A percentile compares a stretch with the other conserved stretches of the same genome.
These are phyloP conservation scores for Mycena venus DNA, from an alignment of 768 basidiomycete species.

Conservation along the genomic window DNA sequence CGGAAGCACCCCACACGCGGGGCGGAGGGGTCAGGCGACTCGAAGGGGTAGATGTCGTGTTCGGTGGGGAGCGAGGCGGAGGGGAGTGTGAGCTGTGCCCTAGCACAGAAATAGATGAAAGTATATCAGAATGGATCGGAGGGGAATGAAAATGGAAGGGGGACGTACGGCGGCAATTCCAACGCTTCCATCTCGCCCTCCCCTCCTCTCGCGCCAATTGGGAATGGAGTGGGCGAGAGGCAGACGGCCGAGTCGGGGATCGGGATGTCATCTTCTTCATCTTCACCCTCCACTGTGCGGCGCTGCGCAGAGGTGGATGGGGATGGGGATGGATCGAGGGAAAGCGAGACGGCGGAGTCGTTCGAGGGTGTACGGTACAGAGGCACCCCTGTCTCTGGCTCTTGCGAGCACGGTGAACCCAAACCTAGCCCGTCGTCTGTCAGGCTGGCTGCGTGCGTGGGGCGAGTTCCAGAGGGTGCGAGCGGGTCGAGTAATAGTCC, in stretches of 20 bases:
- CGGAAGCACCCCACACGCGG: background rate
- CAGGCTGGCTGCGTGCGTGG: background rate
- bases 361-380: background rate
- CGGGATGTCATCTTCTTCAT: background rate
- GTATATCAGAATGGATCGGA: no score
- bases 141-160: no score
- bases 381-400: no score
- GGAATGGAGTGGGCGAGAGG: background rate
- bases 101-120: no score
- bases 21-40: background rate
- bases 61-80: no score
- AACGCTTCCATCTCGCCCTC: background rate
- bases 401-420: no score
- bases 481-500: background rate
- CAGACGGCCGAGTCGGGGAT: background rate
- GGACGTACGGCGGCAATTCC: background rate
- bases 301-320: background rate
- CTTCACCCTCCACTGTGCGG: no score
- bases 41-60: background rate
- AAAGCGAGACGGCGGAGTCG: background rate
- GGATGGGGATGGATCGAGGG: background rate
- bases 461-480: background rate
- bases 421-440: no score
- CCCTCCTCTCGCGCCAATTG: background rate
- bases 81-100: no score